Conservation (phyloP, 306 rosid species). For the Lotus japonicus region DNA sequence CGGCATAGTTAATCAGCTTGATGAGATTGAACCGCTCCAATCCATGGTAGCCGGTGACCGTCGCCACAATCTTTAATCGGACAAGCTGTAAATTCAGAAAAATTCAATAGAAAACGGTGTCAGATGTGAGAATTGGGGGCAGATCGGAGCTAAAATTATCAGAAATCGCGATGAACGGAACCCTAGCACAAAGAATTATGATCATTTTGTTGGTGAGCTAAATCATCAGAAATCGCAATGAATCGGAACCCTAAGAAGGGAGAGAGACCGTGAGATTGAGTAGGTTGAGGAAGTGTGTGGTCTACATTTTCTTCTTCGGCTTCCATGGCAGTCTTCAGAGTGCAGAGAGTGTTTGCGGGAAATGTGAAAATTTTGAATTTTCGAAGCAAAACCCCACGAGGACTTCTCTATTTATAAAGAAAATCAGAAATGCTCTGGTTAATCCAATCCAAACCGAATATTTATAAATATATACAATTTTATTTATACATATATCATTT, state of each 20-base stretch:
- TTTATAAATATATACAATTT: too few species aligned
- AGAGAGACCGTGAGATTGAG: constrained; percentile 24
- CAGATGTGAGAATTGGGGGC: not conserved
- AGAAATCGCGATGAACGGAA: not conserved
- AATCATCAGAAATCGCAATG: too few species aligned
- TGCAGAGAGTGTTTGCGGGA: constrained; percentile 30
- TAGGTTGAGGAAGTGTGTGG: not conserved
- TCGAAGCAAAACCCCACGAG: too few species aligned
- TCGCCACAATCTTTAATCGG: constrained; percentile 64
- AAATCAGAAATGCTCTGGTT: too few species aligned
- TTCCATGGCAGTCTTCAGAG: constrained; percentile 12
- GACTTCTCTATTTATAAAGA: too few species aligned
- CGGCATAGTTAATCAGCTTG: constrained; percentile 58
- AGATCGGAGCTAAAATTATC: not conserved
- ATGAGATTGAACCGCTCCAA: constrained; percentile 60
- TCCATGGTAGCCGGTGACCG: constrained; percentile 79
- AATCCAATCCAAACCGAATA: too few species aligned
- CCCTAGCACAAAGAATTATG: too few species aligned
- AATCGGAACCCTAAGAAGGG: constrained; percentile 21
- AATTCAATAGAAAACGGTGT: not conserved
- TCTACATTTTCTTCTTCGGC: not conserved
- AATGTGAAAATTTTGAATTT: constrained; percentile 3
- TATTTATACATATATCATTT: too few species aligned
- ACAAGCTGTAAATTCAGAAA: constrained; percentile 9
- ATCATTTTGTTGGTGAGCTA: not conserved